Percentiles rank a stretch among this genome's conserved stretches.
phyloP scores from a whole-genome alignment of 192 early-diverging fungal species.

The Paraglomus occultum region DNA sequence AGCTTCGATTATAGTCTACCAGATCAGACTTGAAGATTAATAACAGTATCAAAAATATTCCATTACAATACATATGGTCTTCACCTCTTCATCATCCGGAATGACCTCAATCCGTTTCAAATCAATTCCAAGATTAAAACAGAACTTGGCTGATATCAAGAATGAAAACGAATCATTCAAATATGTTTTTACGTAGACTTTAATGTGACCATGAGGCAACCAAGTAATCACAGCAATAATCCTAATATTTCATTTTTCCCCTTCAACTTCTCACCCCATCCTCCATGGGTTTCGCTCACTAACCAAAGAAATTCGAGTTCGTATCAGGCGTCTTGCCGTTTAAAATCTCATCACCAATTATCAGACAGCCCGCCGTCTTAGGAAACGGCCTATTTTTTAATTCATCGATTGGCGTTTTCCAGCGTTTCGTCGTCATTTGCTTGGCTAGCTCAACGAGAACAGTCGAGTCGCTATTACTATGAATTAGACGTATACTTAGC shows the following conservation, averaged over 20 bases:
- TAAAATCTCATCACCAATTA: conserved; percentile 76
- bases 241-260: too few relatives aligned
- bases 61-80: conserved; percentile 25
- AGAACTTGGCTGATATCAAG: conserved; percentile 49
- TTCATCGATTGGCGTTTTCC: conserved; percentile 7
- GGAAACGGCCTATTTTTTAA: conserved; percentile 26
- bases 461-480: too few relatives aligned
- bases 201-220: too few relatives aligned
- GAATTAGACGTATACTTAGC: too few relatives aligned
- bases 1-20: conserved; percentile 43
- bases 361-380: conserved; percentile 47
- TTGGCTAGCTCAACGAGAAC: too few relatives aligned
- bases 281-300: too few relatives aligned
- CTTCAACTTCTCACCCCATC: too few relatives aligned
- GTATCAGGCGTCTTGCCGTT: conserved; percentile 67
- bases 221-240: too few relatives aligned
- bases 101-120: conserved; percentile 56
- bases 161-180: background rate
- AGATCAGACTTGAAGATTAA: too few relatives aligned
- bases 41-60: too few relatives aligned
- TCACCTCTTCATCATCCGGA: conserved; percentile 49
- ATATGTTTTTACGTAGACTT: background rate
- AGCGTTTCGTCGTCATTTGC: too few relatives aligned
- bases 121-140: conserved; percentile 61
- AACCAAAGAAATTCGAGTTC: conserved; percentile 55